Conservation (phyloP, 768 basidiomycete species). For the Tephrocybe sp. region DNA sequence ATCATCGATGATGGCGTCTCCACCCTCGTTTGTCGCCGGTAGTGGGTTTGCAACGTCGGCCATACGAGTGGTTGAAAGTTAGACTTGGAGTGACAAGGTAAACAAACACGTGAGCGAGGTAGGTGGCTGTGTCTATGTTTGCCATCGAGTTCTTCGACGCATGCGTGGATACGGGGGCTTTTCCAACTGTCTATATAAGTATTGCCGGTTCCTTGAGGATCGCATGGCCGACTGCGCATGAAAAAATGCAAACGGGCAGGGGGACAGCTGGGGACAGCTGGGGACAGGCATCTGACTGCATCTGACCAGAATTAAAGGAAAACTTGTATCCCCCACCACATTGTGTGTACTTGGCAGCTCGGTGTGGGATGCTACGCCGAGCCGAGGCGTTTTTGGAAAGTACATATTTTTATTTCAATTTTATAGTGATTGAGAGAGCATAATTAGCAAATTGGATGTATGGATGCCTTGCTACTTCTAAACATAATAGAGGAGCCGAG, state of each 20-base stretch:
- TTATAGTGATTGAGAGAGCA: too few species aligned
- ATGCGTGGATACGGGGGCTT: background rate
- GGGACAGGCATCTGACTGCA: too few species aligned
- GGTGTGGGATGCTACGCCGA: too few species aligned
- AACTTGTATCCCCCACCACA: too few species aligned
- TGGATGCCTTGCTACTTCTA: too few species aligned
- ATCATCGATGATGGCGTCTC: constrained; percentile 47
- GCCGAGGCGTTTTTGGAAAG: too few species aligned
- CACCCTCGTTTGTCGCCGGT: constrained; percentile 30
- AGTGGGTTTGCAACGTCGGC: constrained; percentile 49
- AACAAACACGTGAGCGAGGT: constrained; percentile 15
- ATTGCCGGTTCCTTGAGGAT: constrained; percentile 4
- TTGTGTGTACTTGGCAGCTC: too few species aligned
- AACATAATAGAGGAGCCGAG: too few species aligned
- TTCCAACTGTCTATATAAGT: background rate
- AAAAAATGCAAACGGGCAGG: background rate
- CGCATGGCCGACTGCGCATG: constrained; percentile 1
- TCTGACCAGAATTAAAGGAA: too few species aligned
- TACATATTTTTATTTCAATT: too few species aligned
- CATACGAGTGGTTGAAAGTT: constrained; percentile 30
- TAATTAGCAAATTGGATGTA: too few species aligned
- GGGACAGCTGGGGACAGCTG: too few species aligned
- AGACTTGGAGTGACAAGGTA: constrained; percentile 16
- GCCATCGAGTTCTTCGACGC: background rate
- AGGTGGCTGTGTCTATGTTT: constrained; percentile 7